Percentiles rank a stretch among this genome's conserved stretches.
These are phyloP conservation scores for Wickerhamiella parazyma DNA, from an alignment of 805 yeast genomes.

Conservation along the genomic window DNA sequence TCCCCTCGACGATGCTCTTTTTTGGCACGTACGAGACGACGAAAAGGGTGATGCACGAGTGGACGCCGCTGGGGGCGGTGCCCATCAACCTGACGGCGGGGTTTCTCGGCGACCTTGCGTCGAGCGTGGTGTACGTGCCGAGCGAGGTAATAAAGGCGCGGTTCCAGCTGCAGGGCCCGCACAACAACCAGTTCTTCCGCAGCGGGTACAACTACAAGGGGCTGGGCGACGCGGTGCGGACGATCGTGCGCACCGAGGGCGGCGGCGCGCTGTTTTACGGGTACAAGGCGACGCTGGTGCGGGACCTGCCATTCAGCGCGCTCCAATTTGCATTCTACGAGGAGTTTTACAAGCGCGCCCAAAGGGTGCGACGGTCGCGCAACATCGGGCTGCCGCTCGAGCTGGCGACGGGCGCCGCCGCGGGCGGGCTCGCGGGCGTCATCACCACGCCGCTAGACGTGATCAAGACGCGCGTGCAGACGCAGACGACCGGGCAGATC, in stretches of 20 bases:
- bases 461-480: constrained; percentile 83
- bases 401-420: constrained; percentile 80
- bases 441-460: constrained; percentile 88
- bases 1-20: constrained; percentile 90
- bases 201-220: constrained; percentile 81
- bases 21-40: constrained; percentile 80
- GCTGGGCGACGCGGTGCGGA: constrained; percentile 52
- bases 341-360: constrained; percentile 32
- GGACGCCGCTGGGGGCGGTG: constrained; percentile 59
- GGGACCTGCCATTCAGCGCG: constrained; percentile 94
- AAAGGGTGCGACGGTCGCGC: constrained; percentile 19
- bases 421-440: constrained; percentile 86
- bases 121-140: constrained; percentile 84
- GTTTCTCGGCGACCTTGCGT: constrained; percentile 82
- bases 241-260: constrained; percentile 62
- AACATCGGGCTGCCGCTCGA: constrained; percentile 38
- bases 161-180: constrained; percentile 79
- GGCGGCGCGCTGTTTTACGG: constrained; percentile 68
- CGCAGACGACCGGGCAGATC: constrained; percentile 39
- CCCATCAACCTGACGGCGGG: constrained; percentile 73
- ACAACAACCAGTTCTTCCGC: constrained; percentile 62
- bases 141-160: constrained; percentile 89
- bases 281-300: constrained; percentile 79
- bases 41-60: constrained; percentile 56
- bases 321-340: constrained; percentile 94